Evolutionary conservation across 352 stramenopile genomes (phyloP).

Genomic region (Pythium dissotocum): DNA sequence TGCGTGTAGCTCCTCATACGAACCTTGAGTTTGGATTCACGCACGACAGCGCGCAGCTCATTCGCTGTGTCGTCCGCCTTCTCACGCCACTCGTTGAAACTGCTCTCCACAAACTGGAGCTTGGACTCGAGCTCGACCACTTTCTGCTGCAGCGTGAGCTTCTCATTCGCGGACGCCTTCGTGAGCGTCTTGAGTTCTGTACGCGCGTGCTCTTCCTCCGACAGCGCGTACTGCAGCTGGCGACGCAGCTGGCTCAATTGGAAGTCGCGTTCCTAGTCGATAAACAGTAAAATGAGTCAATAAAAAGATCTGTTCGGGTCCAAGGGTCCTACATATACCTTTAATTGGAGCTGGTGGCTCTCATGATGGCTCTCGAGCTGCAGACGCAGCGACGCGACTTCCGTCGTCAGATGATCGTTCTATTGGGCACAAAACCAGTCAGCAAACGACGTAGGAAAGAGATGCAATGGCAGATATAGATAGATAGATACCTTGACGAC

Average conservation of each 20-base stretch:
- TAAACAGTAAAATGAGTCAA: neutral
- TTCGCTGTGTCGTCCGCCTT: constrained; percentile 58
- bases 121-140: constrained; percentile 72
- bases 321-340: constrained; percentile 24
- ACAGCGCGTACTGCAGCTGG: constrained; percentile 64
- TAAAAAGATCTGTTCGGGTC: no score
- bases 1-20: neutral
- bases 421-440: constrained; percentile 16
- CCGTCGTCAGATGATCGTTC: constrained; percentile 50
- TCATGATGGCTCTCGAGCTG: constrained; percentile 55
- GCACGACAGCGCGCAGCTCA: constrained; percentile 42
- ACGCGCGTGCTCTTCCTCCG: constrained; percentile 63
- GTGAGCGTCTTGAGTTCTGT: constrained; percentile 57
- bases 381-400: constrained; percentile 54
- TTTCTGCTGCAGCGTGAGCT: constrained; percentile 65
- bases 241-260: constrained; percentile 65
- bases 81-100: constrained; percentile 71
- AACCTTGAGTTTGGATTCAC: constrained; percentile 62
- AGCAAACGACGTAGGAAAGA: neutral
- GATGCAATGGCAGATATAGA: neutral
- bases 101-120: constrained; percentile 61
- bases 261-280: constrained; percentile 47
- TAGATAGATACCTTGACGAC: constrained; percentile 47
- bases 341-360: constrained; percentile 64
- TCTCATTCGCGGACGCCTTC: constrained; percentile 55